phyloP scores from a whole-genome alignment of 768 basidiomycete genomes.

The Termitomyces eurrhizus region DNA sequence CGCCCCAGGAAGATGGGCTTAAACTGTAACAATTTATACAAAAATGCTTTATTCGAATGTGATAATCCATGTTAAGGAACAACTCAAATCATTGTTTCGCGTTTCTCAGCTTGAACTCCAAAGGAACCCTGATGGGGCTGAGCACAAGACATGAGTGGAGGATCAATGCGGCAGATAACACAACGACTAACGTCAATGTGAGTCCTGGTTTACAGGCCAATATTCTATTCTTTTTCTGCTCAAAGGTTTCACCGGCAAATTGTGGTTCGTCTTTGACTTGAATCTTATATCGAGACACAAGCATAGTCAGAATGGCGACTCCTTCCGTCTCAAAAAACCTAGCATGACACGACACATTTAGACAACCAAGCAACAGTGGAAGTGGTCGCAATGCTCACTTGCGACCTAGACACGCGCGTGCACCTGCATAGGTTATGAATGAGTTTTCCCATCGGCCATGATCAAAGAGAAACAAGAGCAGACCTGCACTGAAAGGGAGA shows the following conservation, averaged over 20 bases:
- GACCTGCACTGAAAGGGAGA: slow-evolving; percentile 46
- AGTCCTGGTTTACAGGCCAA: slow-evolving; percentile 31
- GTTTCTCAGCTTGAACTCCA: slow-evolving; percentile 30
- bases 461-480: slow-evolving; percentile 2
- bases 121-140: slow-evolving; percentile 28
- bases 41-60: neutral
- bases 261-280: slow-evolving; percentile 47
- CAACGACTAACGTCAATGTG: slow-evolving; percentile 40
- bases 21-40: slow-evolving; percentile 5
- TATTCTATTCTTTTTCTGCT: slow-evolving; percentile 39
- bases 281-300: slow-evolving; percentile 43
- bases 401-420: slow-evolving; percentile 43
- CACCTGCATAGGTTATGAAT: slow-evolving; percentile 21
- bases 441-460: neutral
- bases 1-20: slow-evolving; percentile 71
- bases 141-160: neutral
- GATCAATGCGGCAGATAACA: neutral
- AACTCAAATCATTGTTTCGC: neutral
- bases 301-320: slow-evolving; percentile 45
- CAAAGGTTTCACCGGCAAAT: slow-evolving; percentile 43
- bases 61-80: too few species aligned
- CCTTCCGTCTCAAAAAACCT: slow-evolving; percentile 54
- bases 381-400: slow-evolving; percentile 24
- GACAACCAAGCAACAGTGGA: neutral
- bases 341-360: neutral